These are phyloP conservation scores for Tricholoma sp. DNA, from an alignment of 768 basidiomycete species.

Conservation along the genomic window DNA sequence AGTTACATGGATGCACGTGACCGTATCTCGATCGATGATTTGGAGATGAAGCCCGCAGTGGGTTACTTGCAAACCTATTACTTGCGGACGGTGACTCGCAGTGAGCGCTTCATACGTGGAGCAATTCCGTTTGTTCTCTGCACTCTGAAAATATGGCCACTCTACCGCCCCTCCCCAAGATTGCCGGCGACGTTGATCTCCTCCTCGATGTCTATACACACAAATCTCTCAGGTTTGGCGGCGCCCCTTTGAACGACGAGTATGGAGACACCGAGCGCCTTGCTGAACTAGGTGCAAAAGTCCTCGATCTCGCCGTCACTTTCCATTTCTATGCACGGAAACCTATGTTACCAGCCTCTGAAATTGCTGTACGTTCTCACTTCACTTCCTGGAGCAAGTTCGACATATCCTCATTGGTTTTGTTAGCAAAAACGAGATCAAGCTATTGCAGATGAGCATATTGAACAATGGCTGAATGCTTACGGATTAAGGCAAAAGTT, in stretches of 20 bases:
- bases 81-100: too few relatives aligned
- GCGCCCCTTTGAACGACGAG: slow-evolving; percentile 30
- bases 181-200: slow-evolving; percentile 49
- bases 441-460: slow-evolving; percentile 31
- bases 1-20: neutral
- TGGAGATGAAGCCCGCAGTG: too few relatives aligned
- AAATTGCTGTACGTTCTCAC: slow-evolving; percentile 37
- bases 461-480: slow-evolving; percentile 43
- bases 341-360: slow-evolving; percentile 35
- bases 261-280: slow-evolving; percentile 61
- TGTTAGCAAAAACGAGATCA: slow-evolving; percentile 23
- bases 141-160: slow-evolving; percentile 15
- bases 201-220: slow-evolving; percentile 58
- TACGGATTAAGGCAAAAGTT: slow-evolving; percentile 53
- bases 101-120: neutral
- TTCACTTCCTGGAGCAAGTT: neutral
- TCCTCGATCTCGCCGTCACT: slow-evolving; percentile 48
- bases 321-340: slow-evolving; percentile 41
- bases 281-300: slow-evolving; percentile 48
- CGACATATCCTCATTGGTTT: neutral
- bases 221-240: slow-evolving; percentile 28
- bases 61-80: too few relatives aligned
- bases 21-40: neutral
- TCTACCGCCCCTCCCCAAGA: slow-evolving; percentile 47
- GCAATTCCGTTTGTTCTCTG: neutral